Percentiles rank a stretch among this genome's conserved stretches.
Evolutionary conservation across 2,329 filamentous ascomycete genomes (phyloP).

Genomic region (Paracoccidioides lutzii): DNA sequence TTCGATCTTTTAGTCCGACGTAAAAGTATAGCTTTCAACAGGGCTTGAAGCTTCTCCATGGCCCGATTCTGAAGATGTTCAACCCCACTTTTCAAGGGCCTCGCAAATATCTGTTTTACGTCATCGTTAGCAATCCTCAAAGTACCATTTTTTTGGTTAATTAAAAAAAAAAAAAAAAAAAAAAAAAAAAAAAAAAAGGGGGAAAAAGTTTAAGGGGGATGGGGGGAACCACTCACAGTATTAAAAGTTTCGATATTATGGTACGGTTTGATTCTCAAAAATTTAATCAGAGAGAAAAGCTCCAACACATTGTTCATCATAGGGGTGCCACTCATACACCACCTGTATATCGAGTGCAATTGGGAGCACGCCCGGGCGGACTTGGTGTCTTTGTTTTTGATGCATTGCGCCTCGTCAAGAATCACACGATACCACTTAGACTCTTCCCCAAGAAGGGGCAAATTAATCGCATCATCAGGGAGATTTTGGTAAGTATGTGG

Average conservation of each 20-base stretch:
- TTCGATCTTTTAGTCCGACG: slow-evolving; percentile 68
- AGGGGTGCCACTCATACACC: slow-evolving; percentile 69
- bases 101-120: slow-evolving; percentile 35
- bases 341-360: slow-evolving; percentile 50
- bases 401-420: slow-evolving; percentile 66
- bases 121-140: neutral
- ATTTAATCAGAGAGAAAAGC: slow-evolving; percentile 63
- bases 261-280: slow-evolving; percentile 66
- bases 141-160: no score
- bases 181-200: no score
- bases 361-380: slow-evolving; percentile 46
- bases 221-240: slow-evolving; percentile 25
- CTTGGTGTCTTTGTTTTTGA: slow-evolving; percentile 60
- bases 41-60: slow-evolving; percentile 58
- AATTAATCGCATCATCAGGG: slow-evolving; percentile 24
- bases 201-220: neutral
- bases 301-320: slow-evolving; percentile 82
- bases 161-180: no score
- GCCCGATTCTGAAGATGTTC: slow-evolving; percentile 32
- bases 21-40: slow-evolving; percentile 70
- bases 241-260: slow-evolving; percentile 51
- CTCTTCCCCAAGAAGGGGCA: slow-evolving; percentile 48
- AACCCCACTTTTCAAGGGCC: slow-evolving; percentile 35
- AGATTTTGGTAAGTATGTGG: slow-evolving; percentile 24
- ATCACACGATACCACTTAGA: slow-evolving; percentile 57